phyloP scores from a whole-genome alignment of 495 filamentous ascomycete species.

The Penicillium arizonense region DNA sequence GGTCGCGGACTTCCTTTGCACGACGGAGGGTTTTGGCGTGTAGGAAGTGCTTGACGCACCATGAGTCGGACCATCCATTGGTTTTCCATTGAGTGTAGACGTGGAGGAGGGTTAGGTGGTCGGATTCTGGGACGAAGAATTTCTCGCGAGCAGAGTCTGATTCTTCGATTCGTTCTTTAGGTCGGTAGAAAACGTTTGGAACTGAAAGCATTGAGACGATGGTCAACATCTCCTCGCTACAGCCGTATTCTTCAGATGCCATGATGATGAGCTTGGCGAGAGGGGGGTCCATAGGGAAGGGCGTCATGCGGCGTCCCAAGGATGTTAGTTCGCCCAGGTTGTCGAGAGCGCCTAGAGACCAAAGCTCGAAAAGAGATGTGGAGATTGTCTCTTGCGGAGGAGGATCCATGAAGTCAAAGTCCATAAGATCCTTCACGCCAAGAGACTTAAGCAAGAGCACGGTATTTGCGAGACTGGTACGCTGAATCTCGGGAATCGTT shows the following conservation, averaged over 20 bases:
- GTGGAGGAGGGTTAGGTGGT: conserved; percentile 93
- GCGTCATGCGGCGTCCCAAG: conserved; percentile 89
- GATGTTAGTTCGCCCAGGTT: conserved; percentile 90
- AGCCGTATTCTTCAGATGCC: conserved; percentile 77
- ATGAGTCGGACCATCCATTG: conserved; percentile 85
- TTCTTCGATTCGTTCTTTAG: conserved; percentile 96
- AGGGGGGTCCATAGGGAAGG: conserved; percentile 95
- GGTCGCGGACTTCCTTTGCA: conserved; percentile 90
- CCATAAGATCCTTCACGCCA: conserved; percentile 89
- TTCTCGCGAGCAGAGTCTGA: conserved; percentile 96
- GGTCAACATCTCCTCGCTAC: conserved; percentile 96
- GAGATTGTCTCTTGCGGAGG: conserved; percentile 98
- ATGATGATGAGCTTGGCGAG: conserved; percentile 94
- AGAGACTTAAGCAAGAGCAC: conserved; percentile 92
- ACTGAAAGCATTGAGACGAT: conserved; percentile 99
- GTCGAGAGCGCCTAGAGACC: conserved; percentile 91
- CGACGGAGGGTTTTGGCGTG: conserved; percentile 88
- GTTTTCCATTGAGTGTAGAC: conserved; percentile 95
- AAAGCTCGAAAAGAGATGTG: conserved; percentile 95
- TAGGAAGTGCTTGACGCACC: conserved; percentile 91
- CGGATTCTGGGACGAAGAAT: conserved; percentile 97
- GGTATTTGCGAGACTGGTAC: conserved; percentile 93
- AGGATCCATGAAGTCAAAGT: conserved; percentile 99
- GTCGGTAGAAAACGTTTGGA: conserved; percentile 94
- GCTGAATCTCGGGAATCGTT: conserved; percentile 97